phyloP scores from a whole-genome alignment of 495 filamentous ascomycete species.

The Penicillium paxilli region DNA sequence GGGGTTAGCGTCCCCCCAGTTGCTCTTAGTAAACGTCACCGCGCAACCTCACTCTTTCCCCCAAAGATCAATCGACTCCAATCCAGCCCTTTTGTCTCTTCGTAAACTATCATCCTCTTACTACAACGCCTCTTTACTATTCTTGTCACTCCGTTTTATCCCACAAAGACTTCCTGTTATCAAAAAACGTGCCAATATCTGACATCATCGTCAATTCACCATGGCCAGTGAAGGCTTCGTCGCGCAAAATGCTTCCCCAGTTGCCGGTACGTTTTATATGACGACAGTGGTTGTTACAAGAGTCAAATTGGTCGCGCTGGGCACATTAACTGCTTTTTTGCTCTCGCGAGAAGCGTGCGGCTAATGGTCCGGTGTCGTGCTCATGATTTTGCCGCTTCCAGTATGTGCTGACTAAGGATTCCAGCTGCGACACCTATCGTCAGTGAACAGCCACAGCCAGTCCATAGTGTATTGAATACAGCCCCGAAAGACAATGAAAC shows the following conservation, averaged over 20 bases:
- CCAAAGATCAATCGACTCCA: conserved; percentile 14
- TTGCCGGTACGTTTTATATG: conserved; percentile 22
- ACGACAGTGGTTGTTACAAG: background rate
- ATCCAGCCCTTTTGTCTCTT: conserved; percentile 1
- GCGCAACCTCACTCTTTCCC: conserved; percentile 36
- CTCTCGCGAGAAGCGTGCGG: background rate
- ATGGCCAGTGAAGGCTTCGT: conserved; percentile 28
- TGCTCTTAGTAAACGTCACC: conserved; percentile 42
- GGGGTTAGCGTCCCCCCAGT: conserved; percentile 27
- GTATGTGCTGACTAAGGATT: conserved; percentile 21
- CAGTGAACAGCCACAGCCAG: conserved; percentile 16
- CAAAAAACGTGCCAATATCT: conserved; percentile 9
- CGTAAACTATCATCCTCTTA: conserved; percentile 1
- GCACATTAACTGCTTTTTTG: background rate
- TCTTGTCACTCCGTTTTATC: conserved; percentile 10
- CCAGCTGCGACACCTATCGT: conserved; percentile 9
- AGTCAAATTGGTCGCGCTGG: conserved; percentile 2
- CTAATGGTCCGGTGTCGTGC: background rate
- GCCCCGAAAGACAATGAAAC: conserved; percentile 18
- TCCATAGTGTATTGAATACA: conserved; percentile 16
- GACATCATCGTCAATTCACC: conserved; percentile 29
- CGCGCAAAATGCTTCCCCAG: conserved; percentile 9
- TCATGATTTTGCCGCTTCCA: background rate
- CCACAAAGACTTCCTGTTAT: background rate
- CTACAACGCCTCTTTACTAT: conserved; percentile 16